Percentiles rank a stretch among this genome's conserved stretches.
Evolutionary conservation across 345 rosid genomes (phyloP).

Genomic region (Lepidium didymum): DNA sequence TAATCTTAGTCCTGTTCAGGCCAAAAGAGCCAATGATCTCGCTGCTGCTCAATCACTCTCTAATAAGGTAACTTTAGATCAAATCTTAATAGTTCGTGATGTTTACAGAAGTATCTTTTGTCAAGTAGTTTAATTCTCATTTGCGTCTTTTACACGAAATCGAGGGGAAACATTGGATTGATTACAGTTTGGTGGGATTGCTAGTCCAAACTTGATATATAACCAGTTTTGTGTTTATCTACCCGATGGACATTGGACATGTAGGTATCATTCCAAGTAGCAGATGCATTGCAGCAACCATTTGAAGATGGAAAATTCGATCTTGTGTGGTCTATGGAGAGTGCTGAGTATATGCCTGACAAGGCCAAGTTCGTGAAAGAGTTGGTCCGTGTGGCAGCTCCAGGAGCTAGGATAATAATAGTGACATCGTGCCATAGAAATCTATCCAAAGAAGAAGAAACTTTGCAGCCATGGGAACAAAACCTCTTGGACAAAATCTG

Average conservation of each 20-base stretch:
- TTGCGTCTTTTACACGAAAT: too few relatives aligned
- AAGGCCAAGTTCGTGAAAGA: conserved; percentile 73
- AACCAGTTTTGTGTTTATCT: background rate
- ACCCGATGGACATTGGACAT: conserved; percentile 3
- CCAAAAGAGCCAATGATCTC: conserved; percentile 66
- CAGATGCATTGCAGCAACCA: conserved; percentile 85
- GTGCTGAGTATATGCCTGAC: conserved; percentile 96
- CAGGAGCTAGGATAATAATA: conserved; percentile 68
- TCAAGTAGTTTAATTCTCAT: too few relatives aligned
- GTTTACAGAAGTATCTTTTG: too few relatives aligned
- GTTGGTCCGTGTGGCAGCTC: conserved; percentile 77
- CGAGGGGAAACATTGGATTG: too few relatives aligned
- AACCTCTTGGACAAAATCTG: conserved; percentile 58
- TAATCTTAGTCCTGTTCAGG: conserved; percentile 82
- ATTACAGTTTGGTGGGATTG: too few relatives aligned
- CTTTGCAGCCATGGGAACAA: conserved; percentile 67
- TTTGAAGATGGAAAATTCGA: conserved; percentile 75
- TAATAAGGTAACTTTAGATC: conserved; percentile 30
- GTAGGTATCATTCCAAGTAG: conserved; percentile 76
- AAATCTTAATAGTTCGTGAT: too few relatives aligned
- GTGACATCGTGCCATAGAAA: conserved; percentile 96
- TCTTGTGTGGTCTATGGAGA: conserved; percentile 96
- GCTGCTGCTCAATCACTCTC: conserved; percentile 62
- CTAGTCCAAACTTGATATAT: too few relatives aligned
- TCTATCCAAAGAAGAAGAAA: conserved; percentile 52